Evolutionary conservation across 495 filamentous ascomycete genomes (phyloP), one percentile per base, ranked within the genome.

Genomic region (Tetracladium marchalianum): DNA sequence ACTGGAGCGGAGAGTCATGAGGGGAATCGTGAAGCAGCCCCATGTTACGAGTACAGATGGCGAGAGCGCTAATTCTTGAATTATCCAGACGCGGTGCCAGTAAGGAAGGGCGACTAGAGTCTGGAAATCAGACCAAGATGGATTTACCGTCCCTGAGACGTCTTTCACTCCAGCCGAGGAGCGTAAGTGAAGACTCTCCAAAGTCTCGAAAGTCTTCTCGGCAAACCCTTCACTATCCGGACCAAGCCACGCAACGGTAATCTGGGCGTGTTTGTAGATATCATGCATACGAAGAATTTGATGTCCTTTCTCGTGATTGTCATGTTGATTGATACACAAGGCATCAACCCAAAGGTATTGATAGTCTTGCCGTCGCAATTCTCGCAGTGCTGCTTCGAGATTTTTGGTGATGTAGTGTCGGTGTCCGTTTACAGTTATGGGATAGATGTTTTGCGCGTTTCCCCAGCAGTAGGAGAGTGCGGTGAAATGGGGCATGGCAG

Each of bases 321-420:
- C 49, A 16, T 24, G 12, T 35, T 62, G 56, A 37, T 59, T 53
- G 41, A 66, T 66, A 42, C 58, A 66, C 4, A 65, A n/a, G 0
- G 58, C 60, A 43, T 66, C 62, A 10, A 48, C 49, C 56, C 53
- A 55, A 10, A 55, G 34, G 8, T 46, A 31, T 16, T 38, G 19
- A 15, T 47, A 42, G 24, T 33, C 43, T 11, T 31, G 40, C 18
- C 37, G 18, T 42, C 45, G 32, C 10, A 59, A 45, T 43, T 56
- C 33, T 27, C 35, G 44, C 5, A 47, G 33, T 9, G 44, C 44
- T n/a, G 19, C 12, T 22, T 50, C 41, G 15, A 50, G 48, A 39
- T 50, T 45, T 11, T 39, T 17, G 42, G 48, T 45, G 12, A 35
- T 42, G 24, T 40, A 18, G 11, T 33, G 13, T 24, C 32, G 31